These are phyloP conservation scores for Termitomyces sp. DNA, from an alignment of 768 basidiomycete genomes.

Conservation along the genomic window DNA sequence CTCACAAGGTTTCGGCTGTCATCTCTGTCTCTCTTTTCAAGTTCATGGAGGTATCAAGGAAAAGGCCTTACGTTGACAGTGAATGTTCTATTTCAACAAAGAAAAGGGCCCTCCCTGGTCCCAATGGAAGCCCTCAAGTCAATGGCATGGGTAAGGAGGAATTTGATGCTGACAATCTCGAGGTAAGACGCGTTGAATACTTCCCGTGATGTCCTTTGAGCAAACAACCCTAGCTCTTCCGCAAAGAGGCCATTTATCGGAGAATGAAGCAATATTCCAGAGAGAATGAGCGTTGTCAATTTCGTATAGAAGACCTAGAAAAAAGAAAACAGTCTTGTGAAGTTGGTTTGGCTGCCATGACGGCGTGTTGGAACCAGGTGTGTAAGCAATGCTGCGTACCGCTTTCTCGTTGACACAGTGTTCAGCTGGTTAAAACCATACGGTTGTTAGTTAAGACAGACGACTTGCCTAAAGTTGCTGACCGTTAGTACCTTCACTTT, in stretches of 20 bases:
- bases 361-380: slow-evolving; percentile 80
- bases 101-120: slow-evolving; percentile 48
- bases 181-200: slow-evolving; percentile 38
- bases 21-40: slow-evolving; percentile 25
- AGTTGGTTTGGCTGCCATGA: slow-evolving; percentile 65
- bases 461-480: slow-evolving; percentile 35
- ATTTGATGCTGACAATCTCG: slow-evolving; percentile 51
- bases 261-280: slow-evolving; percentile 80
- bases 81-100: slow-evolving; percentile 42
- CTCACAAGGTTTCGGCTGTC: slow-evolving; percentile 11
- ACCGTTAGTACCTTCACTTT: slow-evolving; percentile 25
- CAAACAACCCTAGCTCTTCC: slow-evolving; percentile 51
- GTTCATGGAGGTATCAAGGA: slow-evolving; percentile 41
- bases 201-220: slow-evolving; percentile 9
- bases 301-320: slow-evolving; percentile 60
- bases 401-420: background rate
- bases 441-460: slow-evolving; percentile 51
- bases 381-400: slow-evolving; percentile 5
- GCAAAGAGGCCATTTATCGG: slow-evolving; percentile 82
- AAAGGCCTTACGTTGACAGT: slow-evolving; percentile 51
- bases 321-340: slow-evolving; percentile 60
- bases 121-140: slow-evolving; percentile 46
- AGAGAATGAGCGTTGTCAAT: slow-evolving; percentile 60
- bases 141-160: slow-evolving; percentile 46
- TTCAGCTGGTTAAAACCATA: slow-evolving; percentile 62